Conservation (phyloP, 2,329 filamentous ascomycete genomes). For the Exophiala viscosa region DNA sequence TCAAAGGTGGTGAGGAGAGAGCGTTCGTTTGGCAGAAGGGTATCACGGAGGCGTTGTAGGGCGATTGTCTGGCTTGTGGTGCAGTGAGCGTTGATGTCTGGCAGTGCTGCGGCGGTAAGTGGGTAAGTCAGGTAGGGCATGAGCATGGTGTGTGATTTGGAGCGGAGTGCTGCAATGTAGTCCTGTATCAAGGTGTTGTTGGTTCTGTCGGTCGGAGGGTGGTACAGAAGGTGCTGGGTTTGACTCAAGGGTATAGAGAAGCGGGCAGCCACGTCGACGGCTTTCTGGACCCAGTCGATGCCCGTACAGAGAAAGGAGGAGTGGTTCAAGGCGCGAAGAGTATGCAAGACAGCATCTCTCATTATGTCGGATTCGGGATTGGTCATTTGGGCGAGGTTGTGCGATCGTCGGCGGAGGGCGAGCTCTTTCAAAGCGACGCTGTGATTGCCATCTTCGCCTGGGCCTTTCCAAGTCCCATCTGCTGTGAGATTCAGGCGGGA, state of each 20-base stretch:
- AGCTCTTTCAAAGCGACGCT: conserved; percentile 34
- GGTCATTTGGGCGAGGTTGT: conserved; percentile 36
- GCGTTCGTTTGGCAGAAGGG: conserved; percentile 37
- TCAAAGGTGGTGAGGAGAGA: conserved; percentile 41
- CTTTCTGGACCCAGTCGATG: conserved; percentile 45
- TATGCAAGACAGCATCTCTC: conserved; percentile 33
- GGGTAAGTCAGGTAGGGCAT: conserved; percentile 49
- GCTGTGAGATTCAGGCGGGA: conserved; percentile 41
- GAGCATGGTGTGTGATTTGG: conserved; percentile 40
- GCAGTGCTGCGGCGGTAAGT: conserved; percentile 1
- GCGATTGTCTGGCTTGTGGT: conserved; percentile 34
- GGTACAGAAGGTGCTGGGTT: conserved; percentile 31
- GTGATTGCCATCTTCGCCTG: conserved; percentile 27
- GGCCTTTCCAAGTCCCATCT: conserved; percentile 40
- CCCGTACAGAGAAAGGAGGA: conserved; percentile 35
- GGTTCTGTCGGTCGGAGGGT: background rate
- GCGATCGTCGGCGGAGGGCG: conserved; percentile 37
- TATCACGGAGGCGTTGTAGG: conserved; percentile 44
- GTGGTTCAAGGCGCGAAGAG: conserved; percentile 30
- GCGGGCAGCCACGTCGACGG: conserved; percentile 42
- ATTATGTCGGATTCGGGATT: conserved; percentile 35
- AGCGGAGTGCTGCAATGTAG: conserved; percentile 6
- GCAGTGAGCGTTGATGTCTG: conserved; percentile 1
- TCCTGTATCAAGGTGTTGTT: conserved; percentile 1
- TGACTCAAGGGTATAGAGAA: conserved; percentile 36